Percentiles rank a stretch among this genome's conserved stretches.
Conservation (phyloP, 345 rosid genomes). For the Populus tremula region DNA sequence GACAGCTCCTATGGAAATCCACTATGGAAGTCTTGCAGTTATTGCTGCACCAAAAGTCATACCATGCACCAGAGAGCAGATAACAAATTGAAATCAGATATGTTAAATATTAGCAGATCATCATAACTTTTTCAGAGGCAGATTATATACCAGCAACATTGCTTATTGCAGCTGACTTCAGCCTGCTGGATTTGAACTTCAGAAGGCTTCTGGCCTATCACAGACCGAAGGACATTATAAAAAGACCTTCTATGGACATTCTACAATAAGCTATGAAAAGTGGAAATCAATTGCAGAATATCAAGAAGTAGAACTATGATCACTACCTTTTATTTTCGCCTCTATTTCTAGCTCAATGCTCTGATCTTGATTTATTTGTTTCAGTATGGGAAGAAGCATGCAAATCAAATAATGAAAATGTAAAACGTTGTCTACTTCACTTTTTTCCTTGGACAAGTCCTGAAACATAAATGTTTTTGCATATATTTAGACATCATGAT, state of each 20-base stretch:
- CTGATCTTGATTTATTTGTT: conserved; percentile 63
- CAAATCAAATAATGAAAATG: conserved; percentile 81
- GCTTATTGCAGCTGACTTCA: conserved; percentile 47
- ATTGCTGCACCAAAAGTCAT: conserved; percentile 44
- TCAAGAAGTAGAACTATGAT: conserved; percentile 8
- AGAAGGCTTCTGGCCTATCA: conserved; percentile 50
- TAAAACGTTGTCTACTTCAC: conserved; percentile 54
- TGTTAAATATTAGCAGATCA: not conserved
- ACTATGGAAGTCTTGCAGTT: conserved; percentile 51
- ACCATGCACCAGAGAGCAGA: conserved; percentile 23
- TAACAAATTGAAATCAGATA: conserved; percentile 20
- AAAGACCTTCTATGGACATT: conserved; percentile 1
- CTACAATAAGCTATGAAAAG: not conserved
- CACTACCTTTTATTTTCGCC: conserved; percentile 62
- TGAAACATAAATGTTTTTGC: conserved; percentile 32
- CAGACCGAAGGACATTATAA: conserved; percentile 21
- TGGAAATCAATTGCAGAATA: not conserved
- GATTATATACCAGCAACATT: conserved; percentile 51
- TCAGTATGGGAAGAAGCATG: conserved; percentile 86
- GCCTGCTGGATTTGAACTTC: conserved; percentile 47
- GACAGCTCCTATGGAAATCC: conserved; percentile 68
- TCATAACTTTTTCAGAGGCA: conserved; percentile 8
- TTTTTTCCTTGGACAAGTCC: conserved; percentile 45
- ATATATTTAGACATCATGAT: conserved; percentile 15
- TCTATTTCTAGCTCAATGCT: conserved; percentile 61